Conservation (phyloP, 768 basidiomycete species). For the Boletellus ananiceps region DNA sequence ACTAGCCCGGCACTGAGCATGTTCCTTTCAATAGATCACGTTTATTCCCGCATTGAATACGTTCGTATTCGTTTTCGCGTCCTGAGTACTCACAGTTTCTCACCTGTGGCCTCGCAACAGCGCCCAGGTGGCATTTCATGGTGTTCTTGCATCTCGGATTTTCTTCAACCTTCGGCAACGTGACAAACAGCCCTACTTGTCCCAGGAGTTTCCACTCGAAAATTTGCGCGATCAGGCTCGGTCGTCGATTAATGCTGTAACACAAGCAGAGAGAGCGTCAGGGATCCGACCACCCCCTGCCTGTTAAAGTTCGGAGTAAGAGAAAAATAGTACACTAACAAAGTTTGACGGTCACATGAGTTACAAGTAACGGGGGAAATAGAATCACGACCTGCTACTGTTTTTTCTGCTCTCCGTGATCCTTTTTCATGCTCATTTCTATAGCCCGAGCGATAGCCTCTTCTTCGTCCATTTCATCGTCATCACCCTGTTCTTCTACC, state of each 20-base stretch:
- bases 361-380: not conserved
- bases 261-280: not conserved
- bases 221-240: slow-evolving; percentile 1
- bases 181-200: not conserved
- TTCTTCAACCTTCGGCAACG: slow-evolving; percentile 26
- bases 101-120: slow-evolving; percentile 9
- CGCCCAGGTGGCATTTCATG: slow-evolving; percentile 26
- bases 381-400: slow-evolving; percentile 14
- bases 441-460: slow-evolving; percentile 89
- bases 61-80: slow-evolving; percentile 10
- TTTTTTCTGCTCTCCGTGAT: slow-evolving; percentile 42
- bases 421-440: slow-evolving; percentile 84
- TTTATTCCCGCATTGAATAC: slow-evolving; percentile 18
- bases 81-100: not conserved
- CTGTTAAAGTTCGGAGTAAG: not conserved
- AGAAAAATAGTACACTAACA: slow-evolving; percentile 2
- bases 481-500: slow-evolving; percentile 47
- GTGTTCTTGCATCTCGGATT: slow-evolving; percentile 25
- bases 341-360: slow-evolving; percentile 1
- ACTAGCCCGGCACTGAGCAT: not conserved
- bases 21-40: slow-evolving; percentile 6
- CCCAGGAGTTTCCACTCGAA: not conserved
- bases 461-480: slow-evolving; percentile 77
- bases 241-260: not conserved
- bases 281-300: slow-evolving; percentile 16